Base-by-base conservation (phyloP, 345 rosid species). In the Lepidium sativum region DNA sequence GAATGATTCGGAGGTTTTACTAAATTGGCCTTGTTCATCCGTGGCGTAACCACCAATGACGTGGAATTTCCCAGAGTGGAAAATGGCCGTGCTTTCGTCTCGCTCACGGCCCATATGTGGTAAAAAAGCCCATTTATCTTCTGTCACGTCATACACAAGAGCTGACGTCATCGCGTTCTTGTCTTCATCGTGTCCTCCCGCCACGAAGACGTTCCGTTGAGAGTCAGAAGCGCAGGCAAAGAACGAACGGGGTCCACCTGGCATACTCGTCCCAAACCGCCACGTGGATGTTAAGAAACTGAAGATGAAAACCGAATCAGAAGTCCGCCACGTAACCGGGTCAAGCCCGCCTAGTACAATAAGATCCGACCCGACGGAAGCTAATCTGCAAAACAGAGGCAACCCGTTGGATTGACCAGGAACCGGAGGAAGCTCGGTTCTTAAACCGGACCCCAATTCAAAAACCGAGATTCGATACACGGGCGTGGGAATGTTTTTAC, bases 21-120 rank as follows among this genome's bases (percentile, higher is more conserved):
- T 79, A 55, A 89, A 89, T 2, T 71, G 63, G 0, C 98, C 98
- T 76, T 92, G 98, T 73, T 56, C 60, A 60, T 75, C 85, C 9
- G 94, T 92, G 10, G 76, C 18, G 62, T 92, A 92, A 3, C 97
- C 98, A 13, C 98, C 91, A 1, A 92, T 69, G 73, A 80, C 95
- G 40, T 74, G 86, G 74, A 87, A 65, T 65, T 63, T 84, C 58
- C 96, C 91, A n/a, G 56, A 38, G 33, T 65, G 79, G 82, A 84
- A 85, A n/a, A 85, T n/a, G 0, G 77, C 91, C 43, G 80, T 71
- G 53, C 95, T 87, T 43, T 89, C 98, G 44, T 87, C 96, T 12
- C 98, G 83, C 54, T 86, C 79, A 12, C 54, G 74, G 15, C 68
- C 63, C 98, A 92, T 87, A 77, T 86, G 84, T 11, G 97, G 89